phyloP scores from a whole-genome alignment of 345 rosid genomes.

The Lepidium sativum region DNA sequence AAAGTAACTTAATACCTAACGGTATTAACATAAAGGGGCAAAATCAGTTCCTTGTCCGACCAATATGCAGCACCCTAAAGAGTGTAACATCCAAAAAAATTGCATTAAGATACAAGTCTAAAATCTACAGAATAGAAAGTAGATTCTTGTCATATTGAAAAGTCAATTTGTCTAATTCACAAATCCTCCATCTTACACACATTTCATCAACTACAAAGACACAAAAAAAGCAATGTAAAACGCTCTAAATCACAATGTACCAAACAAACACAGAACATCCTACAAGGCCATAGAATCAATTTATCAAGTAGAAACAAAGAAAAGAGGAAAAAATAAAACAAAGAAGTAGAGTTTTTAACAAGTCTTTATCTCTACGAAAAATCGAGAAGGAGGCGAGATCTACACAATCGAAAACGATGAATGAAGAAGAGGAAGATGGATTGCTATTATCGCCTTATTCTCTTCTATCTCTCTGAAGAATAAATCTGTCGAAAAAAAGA shows the following conservation, averaged over 20 bases:
- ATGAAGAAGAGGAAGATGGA: not conserved
- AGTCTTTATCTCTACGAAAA: not conserved
- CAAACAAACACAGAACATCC: not conserved
- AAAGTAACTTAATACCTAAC: not conserved
- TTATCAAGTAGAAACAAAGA: too few species aligned
- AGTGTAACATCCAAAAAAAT: not conserved
- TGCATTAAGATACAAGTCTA: not conserved
- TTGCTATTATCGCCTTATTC: not conserved
- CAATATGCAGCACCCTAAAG: not conserved
- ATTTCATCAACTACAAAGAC: not conserved
- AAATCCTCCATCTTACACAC: not conserved
- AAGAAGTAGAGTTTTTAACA: not conserved
- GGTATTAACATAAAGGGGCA: not conserved
- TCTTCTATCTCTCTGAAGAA: not conserved
- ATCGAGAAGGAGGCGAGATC: not conserved
- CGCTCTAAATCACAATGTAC: not conserved
- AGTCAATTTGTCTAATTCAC: not conserved
- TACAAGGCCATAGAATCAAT: not conserved
- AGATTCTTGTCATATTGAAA: too few species aligned
- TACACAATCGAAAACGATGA: not conserved
- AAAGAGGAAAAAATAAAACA: too few species aligned
- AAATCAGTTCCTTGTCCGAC: not conserved
- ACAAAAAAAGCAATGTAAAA: not conserved
- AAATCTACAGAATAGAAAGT: not conserved
- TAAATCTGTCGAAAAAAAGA: not conserved